These are phyloP conservation scores for Heritiera fomes DNA, from an alignment of 345 rosid genomes.

Conservation along the genomic window DNA sequence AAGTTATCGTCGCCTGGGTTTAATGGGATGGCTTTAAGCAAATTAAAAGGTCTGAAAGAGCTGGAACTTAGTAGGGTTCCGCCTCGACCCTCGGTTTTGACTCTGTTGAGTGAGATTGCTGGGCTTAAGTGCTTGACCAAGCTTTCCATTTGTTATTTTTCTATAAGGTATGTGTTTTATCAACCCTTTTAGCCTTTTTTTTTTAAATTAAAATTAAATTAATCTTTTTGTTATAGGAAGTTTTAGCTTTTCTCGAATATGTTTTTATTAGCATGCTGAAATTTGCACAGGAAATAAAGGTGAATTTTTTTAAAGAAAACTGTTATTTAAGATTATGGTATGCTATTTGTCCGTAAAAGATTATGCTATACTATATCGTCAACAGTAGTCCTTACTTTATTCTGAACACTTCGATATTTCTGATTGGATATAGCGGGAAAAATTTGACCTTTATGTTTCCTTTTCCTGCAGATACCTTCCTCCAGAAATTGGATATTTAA, in stretches of 20 bases:
- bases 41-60: constrained; percentile 77
- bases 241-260: too few relatives aligned
- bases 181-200: constrained; percentile 16
- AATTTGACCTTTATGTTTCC: constrained; percentile 23
- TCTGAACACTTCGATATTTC: background rate
- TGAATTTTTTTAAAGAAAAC: background rate
- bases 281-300: background rate
- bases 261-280: background rate
- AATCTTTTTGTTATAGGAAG: background rate
- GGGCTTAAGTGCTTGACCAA: constrained; percentile 79
- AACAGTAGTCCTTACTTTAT: background rate
- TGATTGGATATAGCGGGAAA: background rate
- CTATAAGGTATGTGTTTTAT: constrained; percentile 57
- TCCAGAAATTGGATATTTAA: constrained; percentile 88
- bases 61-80: constrained; percentile 78
- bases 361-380: background rate
- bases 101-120: constrained; percentile 75
- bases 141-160: constrained; percentile 88
- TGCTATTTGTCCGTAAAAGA: too few relatives aligned
- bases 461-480: constrained; percentile 76
- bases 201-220: background rate
- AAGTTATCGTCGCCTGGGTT: constrained; percentile 67
- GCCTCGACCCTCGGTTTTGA: constrained; percentile 65
- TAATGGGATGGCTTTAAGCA: constrained; percentile 57
- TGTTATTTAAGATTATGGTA: background rate